Evolutionary conservation across 164 flowering plant genomes (phyloP).

Genomic region (Santalum album): DNA sequence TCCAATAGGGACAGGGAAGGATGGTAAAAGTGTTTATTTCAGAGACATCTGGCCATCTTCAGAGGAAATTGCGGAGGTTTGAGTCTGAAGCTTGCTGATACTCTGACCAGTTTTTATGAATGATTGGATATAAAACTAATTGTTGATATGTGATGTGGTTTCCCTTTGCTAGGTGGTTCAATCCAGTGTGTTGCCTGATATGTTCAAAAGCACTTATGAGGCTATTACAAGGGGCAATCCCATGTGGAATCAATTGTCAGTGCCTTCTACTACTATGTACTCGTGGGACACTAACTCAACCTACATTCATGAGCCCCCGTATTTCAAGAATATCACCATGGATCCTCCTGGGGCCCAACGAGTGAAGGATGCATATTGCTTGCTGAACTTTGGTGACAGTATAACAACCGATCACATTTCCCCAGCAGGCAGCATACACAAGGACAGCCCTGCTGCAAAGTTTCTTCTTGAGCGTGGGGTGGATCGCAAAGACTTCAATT

Average conservation of each 20-base stretch:
- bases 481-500: constrained; percentile 65
- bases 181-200: constrained; percentile 68
- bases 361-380: constrained; percentile 75
- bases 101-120: neutral
- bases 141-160: neutral
- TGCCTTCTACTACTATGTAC: constrained; percentile 39
- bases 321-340: constrained; percentile 75
- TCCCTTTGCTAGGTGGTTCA: constrained; percentile 48
- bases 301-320: constrained; percentile 84
- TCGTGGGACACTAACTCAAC: constrained; percentile 78
- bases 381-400: constrained; percentile 78
- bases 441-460: constrained; percentile 78
- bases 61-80: constrained; percentile 78
- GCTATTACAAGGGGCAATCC: constrained; percentile 72
- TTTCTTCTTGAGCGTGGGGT: constrained; percentile 70
- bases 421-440: constrained; percentile 80
- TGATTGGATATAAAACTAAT: constrained; percentile 5
- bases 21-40: constrained; percentile 72
- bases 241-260: constrained; percentile 68
- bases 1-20: constrained; percentile 78
- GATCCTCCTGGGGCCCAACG: constrained; percentile 77
- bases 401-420: constrained; percentile 86
- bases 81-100: neutral
- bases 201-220: constrained; percentile 67
- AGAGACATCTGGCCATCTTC: constrained; percentile 90